Conservation (phyloP, 805 yeast species). For the Soucietia sequanensis region DNA sequence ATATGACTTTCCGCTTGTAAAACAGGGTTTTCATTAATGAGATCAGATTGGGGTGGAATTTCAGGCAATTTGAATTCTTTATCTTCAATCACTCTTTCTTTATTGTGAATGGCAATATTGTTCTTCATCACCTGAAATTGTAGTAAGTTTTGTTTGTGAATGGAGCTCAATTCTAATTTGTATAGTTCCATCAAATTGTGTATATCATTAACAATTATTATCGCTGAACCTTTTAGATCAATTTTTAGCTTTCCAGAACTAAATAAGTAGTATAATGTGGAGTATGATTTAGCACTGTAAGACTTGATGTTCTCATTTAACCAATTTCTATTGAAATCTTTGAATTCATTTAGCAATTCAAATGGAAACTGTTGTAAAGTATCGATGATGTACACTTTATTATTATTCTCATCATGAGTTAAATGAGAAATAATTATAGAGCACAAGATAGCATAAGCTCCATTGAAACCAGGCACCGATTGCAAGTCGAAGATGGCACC, state of each 20-base stretch:
- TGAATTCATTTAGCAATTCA: slow-evolving; percentile 17
- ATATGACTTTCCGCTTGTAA: slow-evolving; percentile 31
- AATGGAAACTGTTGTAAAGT: slow-evolving; percentile 30
- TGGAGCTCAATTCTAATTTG: slow-evolving; percentile 28
- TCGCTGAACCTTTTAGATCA: slow-evolving; percentile 7
- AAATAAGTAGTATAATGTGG: slow-evolving; percentile 21
- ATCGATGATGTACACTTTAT: slow-evolving; percentile 28
- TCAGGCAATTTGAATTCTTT: slow-evolving; percentile 20
- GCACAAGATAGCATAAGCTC: slow-evolving; percentile 17
- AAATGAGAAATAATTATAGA: slow-evolving; percentile 31
- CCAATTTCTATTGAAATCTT: slow-evolving; percentile 21
- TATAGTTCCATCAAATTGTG: slow-evolving; percentile 38
- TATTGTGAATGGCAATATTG: slow-evolving; percentile 15
- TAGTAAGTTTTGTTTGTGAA: slow-evolving; percentile 32
- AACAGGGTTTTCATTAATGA: slow-evolving; percentile 28
- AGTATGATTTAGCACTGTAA: slow-evolving; percentile 26
- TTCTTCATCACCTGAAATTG: slow-evolving; percentile 31
- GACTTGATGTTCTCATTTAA: slow-evolving; percentile 8
- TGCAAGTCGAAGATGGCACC: slow-evolving; percentile 32
- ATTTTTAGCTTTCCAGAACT: slow-evolving; percentile 9
- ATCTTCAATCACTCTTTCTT: slow-evolving; percentile 23
- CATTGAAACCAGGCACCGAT: slow-evolving; percentile 31
- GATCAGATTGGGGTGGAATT: slow-evolving; percentile 27
- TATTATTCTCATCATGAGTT: slow-evolving; percentile 5
- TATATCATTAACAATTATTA: slow-evolving; percentile 28